Base-by-base conservation (phyloP, 2,329 filamentous ascomycete species). In the Paraphoma chrysanthemicola region DNA sequence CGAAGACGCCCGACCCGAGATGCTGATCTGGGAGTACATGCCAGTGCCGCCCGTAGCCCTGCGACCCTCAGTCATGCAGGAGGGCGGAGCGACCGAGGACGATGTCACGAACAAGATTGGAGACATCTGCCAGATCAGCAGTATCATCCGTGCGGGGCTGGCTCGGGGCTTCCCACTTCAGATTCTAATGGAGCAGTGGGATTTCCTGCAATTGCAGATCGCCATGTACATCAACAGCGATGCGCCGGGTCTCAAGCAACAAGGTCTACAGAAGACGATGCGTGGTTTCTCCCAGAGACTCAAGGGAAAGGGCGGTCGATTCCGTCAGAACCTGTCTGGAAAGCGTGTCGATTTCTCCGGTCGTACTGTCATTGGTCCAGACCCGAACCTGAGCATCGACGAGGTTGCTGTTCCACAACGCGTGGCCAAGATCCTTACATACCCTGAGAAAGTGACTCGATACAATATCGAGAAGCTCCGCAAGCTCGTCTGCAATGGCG, bases 261-360 rank as follows among this genome's bases (percentile, higher is more conserved):
- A 89, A 11, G 91, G 92, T 8, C 90, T 93, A 57, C 91, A 92
- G 56, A 97, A 96, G 76, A 86, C 91, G 0, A 96, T 95, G 68
- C 87, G 95, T 67, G 95, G 95, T 16, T 96, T 99, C 73, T 97
- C 94, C 59, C 95, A 98, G 77, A 88, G 95, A 14, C 79, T 99
- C 46, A 99, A 99, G 79, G 95, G 95, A 66, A 99, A 99, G 73
- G 94, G 98, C 73, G 95, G 95, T 52, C 91, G 95, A 52, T 99
- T 99, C 78, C 90, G 95, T 79, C 95, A 96, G 56, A 99, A 99
- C 70, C 78, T 99, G 57, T 98, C 94, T 0, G 95, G 95, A 74
- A 99, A 99, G 79, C 94, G 95, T 85, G 95, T 99, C 51, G 94
- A 99, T 74, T 99, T 98, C 77, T 99, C 95, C 10, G 95, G 93